A percentile compares a stretch with the other conserved stretches of the same genome.
These are phyloP conservation scores for Leccinum obscurum DNA, from an alignment of 768 basidiomycete species.

Conservation along the genomic window DNA sequence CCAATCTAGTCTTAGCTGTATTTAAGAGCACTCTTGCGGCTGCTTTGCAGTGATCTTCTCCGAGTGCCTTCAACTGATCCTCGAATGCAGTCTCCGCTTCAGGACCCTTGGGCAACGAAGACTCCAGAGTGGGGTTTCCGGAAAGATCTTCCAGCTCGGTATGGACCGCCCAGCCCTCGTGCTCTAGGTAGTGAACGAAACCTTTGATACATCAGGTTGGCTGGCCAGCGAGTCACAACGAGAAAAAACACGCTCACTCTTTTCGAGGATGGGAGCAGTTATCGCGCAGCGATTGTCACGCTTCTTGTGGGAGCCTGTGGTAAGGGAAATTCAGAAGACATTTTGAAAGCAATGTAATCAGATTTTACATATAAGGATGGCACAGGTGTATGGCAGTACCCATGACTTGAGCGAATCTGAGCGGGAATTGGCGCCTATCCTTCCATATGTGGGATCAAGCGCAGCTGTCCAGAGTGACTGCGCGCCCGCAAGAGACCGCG, in stretches of 20 bases:
- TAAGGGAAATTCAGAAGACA: conserved; percentile 2
- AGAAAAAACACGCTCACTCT: conserved; percentile 45
- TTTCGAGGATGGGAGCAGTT: conserved; percentile 79
- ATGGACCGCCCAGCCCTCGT: conserved; percentile 72
- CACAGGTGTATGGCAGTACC: conserved; percentile 86
- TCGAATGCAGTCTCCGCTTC: conserved; percentile 57
- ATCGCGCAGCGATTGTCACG: conserved; percentile 92
- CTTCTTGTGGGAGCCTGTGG: conserved; percentile 85
- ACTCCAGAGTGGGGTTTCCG: conserved; percentile 31
- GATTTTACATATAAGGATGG: conserved; percentile 81
- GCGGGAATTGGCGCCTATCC: conserved; percentile 43
- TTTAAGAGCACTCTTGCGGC: too few species aligned
- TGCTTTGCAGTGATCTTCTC: conserved; percentile 55
- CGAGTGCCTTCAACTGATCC: conserved; percentile 46
- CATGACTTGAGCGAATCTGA: conserved; percentile 62
- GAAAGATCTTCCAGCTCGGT: conserved; percentile 67
- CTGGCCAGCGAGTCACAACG: conserved; percentile 7
- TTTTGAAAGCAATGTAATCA: not conserved
- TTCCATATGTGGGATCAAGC: conserved; percentile 58
- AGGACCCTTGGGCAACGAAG: conserved; percentile 6
- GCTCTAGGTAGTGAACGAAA: conserved; percentile 61
- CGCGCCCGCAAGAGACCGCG: conserved; percentile 63
- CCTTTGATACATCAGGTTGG: conserved; percentile 38
- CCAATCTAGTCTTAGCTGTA: too few species aligned
- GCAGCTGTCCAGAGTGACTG: conserved; percentile 63